Base-by-base conservation (phyloP, 768 basidiomycete species). In the Pisolithus orientalis region DNA sequence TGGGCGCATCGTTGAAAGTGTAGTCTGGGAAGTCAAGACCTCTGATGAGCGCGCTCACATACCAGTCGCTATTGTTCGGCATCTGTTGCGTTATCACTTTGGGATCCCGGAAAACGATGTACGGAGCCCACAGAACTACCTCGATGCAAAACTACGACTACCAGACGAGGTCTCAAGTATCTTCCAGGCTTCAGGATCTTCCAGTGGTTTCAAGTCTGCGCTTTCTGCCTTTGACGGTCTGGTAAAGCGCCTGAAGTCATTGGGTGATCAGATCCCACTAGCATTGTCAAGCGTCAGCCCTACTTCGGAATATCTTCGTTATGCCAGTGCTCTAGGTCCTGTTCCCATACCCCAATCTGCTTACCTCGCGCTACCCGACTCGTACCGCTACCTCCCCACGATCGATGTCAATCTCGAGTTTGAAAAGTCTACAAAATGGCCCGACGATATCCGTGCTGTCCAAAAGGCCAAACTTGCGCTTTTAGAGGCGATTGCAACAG, bases 391-490 rank as follows among this genome's bases (percentile, higher is more conserved):
- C 62, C 64, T 85, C 11, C 80, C 85, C 0, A 76, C 80, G 3
- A 87, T 93, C 57, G 80, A 87, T 13, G 71, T 93, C 45, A 66
- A 93, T 24, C 68, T 98, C 31, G 88, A 94, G 65, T 96, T 97
- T 60, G 95, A 98, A 65, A 88, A 86, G 55, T 95, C 93, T 0
- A 83, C 86, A 0, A 80, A 81, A 55, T 99, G 96, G 96, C 95
- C 96, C 0, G 94, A 98, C 62, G 93, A 98, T 57, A 77, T 98
- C 4, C 77, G 75, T 16, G 93, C 94, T 0, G 88, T 97, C 44
- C 95, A 96, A 66, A 91, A 91, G 56, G 85, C 93, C 68, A 98
- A 98, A 66, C 73, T 95, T 1, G 95, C 94, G 0, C 87, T 98
- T 64, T 82, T 97, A 55, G 90, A 93, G 62, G 80, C 82, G 39